A percentile compares a stretch with the other conserved stretches of the same genome.
These are phyloP conservation scores for Trichophyton simii DNA, from an alignment of 2,329 filamentous ascomycete genomes.

Conservation along the genomic window DNA sequence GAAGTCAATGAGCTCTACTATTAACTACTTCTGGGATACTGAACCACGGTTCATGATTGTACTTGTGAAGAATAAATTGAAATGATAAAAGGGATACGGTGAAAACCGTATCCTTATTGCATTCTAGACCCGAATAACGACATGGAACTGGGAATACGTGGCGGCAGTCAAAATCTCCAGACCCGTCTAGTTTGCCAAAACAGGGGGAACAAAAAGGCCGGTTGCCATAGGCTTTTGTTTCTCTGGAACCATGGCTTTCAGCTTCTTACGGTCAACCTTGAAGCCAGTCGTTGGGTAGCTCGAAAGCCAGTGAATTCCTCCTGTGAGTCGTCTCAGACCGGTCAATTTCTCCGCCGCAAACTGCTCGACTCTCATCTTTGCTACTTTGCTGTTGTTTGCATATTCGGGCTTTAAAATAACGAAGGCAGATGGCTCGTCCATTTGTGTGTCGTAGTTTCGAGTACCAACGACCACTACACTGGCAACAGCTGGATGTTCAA, in stretches of 20 bases:
- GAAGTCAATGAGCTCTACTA: background rate
- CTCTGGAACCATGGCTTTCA: constrained; percentile 1
- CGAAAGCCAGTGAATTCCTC: constrained; percentile 11
- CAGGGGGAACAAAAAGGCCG: background rate
- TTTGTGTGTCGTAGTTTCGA: constrained; percentile 49
- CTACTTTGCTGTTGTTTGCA: background rate
- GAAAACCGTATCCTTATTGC: too few species aligned
- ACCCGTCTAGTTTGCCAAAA: background rate
- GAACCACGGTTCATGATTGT: too few species aligned
- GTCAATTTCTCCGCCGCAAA: constrained; percentile 10
- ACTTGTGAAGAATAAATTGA: too few species aligned
- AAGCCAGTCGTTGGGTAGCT: constrained; percentile 12
- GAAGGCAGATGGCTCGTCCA: constrained; percentile 24
- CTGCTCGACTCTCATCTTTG: constrained; percentile 4
- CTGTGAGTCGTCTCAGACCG: constrained; percentile 11
- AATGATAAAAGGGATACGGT: too few species aligned
- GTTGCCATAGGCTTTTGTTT: background rate
- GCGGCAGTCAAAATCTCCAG: background rate
- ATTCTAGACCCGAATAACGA: too few species aligned
- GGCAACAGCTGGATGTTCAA: constrained; percentile 38
- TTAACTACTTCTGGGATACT: background rate
- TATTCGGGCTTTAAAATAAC: constrained; percentile 13
- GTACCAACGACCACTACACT: constrained; percentile 53
- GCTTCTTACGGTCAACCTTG: constrained; percentile 7
- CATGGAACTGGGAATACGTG: too few species aligned